phyloP scores from a whole-genome alignment of 495 filamentous ascomycete species.

The Penicillium odoratum region DNA sequence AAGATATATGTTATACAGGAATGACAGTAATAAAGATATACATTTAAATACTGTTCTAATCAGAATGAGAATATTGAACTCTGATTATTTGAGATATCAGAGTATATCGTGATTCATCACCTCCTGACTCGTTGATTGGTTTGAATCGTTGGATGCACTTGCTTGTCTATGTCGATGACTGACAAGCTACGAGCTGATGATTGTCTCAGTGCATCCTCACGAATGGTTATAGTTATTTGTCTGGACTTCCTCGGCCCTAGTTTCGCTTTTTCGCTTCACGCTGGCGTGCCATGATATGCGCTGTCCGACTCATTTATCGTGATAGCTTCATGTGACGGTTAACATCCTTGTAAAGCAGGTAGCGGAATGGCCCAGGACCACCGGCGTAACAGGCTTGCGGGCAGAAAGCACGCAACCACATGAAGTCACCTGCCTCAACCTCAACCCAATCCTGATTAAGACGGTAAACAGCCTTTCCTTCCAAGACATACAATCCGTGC shows the following conservation, averaged over 20 bases:
- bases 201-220: too few relatives aligned
- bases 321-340: slow-evolving; percentile 35
- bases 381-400: slow-evolving; percentile 34
- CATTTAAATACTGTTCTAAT: too few relatives aligned
- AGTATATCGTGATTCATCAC: not conserved
- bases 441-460: slow-evolving; percentile 35
- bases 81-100: not conserved
- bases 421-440: slow-evolving; percentile 34
- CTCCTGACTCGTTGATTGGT: not conserved
- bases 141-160: not conserved
- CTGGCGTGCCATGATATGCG: not conserved
- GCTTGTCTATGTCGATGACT: not conserved
- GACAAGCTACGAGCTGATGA: not conserved
- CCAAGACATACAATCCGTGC: slow-evolving; percentile 29
- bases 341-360: slow-evolving; percentile 34
- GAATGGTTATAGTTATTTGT: not conserved
- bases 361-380: slow-evolving; percentile 34
- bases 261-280: not conserved
- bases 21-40: too few relatives aligned
- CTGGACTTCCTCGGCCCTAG: too few relatives aligned
- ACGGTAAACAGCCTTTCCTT: slow-evolving; percentile 32
- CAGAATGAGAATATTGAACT: not conserved
- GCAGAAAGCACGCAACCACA: slow-evolving; percentile 35
- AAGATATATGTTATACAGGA: too few relatives aligned
- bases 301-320: not conserved